Base-by-base conservation (phyloP, 2,329 filamentous ascomycete species). In the Sporothrix brunneoviolacea region DNA sequence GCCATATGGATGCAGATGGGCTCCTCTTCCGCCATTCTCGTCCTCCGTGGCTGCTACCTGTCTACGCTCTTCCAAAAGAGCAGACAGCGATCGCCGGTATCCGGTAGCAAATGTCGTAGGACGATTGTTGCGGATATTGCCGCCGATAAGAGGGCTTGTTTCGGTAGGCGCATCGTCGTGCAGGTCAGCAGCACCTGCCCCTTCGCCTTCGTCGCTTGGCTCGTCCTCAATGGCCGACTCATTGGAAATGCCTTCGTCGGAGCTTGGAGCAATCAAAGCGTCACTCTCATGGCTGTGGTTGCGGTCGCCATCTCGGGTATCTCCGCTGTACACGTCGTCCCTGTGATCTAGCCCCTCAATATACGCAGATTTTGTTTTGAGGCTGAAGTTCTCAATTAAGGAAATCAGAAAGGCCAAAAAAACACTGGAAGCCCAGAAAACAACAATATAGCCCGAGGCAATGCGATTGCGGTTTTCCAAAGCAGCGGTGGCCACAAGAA, bases 371-470 rank as follows among this genome's bases (percentile, higher is more conserved):
- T 90, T 95, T 32, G 70, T 78, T 3, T 82, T 82, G 55, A 96
- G 73, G 13, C 80, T 79, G 60, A 94, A 91, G 8, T 93, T 73
- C 63, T 98, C 93, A 37, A 87, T 65, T 46, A 95, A 82, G 0
- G 84, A 82, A 48, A 95, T 79, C 55, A 89, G 69, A 0, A 88
- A 73, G 0, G 90, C 83, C 8, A 90, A 63, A 61, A 91, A 94
- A 4, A 86, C 72, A 5, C 83, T 82, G 1, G 84, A 80, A 58
- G 93, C 85, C 60, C 90, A 84, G 58, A 95, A 86, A 5, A 93
- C 79, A 41, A 90, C 75, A 55, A 88, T 82, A 63, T 97, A 98
- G 8, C 88, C 84, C 22, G 84, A 82, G 8, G 79, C 84, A 45
- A 93, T 73, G 15, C 84, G 77, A 58, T 83, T 76, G 18, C 87